Conservation (phyloP, 129 eudicot genomes). For the Oenanthe sinensis region DNA sequence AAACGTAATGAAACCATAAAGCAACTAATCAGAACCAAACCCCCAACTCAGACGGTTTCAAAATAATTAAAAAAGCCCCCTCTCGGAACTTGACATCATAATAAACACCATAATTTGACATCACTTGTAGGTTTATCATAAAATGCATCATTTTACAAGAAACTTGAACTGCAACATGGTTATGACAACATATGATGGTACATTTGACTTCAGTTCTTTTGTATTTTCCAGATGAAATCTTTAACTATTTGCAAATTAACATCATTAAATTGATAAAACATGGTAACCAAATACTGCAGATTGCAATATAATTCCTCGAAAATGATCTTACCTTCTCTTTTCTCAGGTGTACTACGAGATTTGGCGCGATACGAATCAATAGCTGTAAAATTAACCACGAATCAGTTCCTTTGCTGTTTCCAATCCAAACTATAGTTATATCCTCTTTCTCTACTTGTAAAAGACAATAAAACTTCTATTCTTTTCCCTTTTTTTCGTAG, state of each 20-base stretch:
- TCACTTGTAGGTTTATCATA: no score
- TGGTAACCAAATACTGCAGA: neutral
- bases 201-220: neutral
- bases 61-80: neutral
- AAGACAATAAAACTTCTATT: no score
- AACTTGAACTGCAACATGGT: neutral
- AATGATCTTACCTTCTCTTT: neutral
- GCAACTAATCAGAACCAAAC: no score
- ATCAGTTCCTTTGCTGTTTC: neutral
- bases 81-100: neutral
- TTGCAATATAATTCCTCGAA: no score
- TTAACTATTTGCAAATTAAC: neutral
- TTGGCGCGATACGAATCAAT: neutral
- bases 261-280: neutral
- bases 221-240: no score
- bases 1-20: neutral
- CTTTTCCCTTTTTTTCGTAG: no score
- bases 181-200: neutral
- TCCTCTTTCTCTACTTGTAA: no score
- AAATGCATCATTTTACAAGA: no score
- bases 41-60: no score
- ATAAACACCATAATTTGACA: no score
- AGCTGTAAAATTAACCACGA: neutral
- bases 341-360: neutral
- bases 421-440: no score